Base-by-base conservation (phyloP, 768 basidiomycete species). In the Termitomyces sp. region DNA sequence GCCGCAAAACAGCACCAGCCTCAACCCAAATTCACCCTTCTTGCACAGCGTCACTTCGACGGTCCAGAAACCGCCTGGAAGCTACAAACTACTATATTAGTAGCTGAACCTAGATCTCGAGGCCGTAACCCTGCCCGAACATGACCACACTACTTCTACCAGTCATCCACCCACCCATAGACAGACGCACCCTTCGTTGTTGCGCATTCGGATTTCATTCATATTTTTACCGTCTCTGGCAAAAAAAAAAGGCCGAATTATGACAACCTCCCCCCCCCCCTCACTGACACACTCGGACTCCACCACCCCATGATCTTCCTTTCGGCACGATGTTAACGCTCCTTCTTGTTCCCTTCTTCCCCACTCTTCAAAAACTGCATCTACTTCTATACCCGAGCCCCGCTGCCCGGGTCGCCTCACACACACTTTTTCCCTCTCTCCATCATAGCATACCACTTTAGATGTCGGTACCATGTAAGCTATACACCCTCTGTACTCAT, bases 91-190 rank as follows among this genome's bases (percentile, higher is more conserved):
- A 48, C 60, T 11, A 58, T 52, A 45, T 7, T 59, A 32, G 51
- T 59, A 16, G 59, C 50, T 22, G 42, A 55, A 44, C 58, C 62
- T 72, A 76, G 70, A 63, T 64, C 77, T 42, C 79, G 81, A 57
- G 81, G 81, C 11, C 77, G 82, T 58, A 77, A 74, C 67, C 60
- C 73, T 24, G 74, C 75, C n/a, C 76, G 80, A 55, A 70, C 70
- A 59, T 68, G 68, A 24, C 71, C 70, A 74, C 71, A 71, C 58
- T 52, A 55, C 38, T 60, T 59, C 53, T 61, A 59, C 16, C 28
- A 28, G 2, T 28, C 33, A 46, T 49, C 28, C 36, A 33, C 48
- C 36, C 44, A 50, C 57, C 33, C 62, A 57, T 67, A 65, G 64
- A 68, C 33, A 44, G 46, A 36, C 55, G 18, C 35, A 35, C 53